Conservation (phyloP, 495 filamentous ascomycete species). For the Trypethelium eluteriae region DNA sequence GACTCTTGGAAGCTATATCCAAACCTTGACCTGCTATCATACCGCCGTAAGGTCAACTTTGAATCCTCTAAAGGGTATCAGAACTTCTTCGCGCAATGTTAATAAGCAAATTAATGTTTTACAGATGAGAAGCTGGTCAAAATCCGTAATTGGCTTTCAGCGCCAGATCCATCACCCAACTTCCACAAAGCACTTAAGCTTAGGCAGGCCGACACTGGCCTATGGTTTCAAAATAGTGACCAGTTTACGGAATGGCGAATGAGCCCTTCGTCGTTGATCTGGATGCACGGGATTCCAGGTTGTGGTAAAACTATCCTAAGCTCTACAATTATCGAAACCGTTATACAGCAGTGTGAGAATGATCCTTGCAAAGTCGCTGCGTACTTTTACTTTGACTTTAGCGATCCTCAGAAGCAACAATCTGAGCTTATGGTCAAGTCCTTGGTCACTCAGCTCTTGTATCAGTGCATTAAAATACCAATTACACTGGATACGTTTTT, state of each 20-base stretch:
- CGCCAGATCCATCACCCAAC: slow-evolving; percentile 12
- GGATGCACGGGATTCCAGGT: slow-evolving; percentile 18
- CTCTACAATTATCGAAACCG: neutral
- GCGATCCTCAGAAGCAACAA: neutral
- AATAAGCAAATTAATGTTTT: neutral
- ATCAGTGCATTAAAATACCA: neutral
- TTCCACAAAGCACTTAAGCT: neutral
- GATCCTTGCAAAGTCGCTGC: neutral
- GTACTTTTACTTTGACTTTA: slow-evolving; percentile 2
- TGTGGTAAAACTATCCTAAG: slow-evolving; percentile 18
- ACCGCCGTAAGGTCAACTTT: slow-evolving; percentile 17
- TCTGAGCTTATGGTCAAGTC: neutral
- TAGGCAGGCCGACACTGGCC: neutral
- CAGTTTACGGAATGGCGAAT: neutral
- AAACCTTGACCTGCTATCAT: slow-evolving; percentile 26
- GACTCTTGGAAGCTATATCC: slow-evolving; percentile 23
- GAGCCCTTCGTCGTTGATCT: slow-evolving; percentile 6
- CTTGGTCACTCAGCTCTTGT: neutral
- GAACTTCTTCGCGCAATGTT: too few species aligned
- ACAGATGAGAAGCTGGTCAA: slow-evolving; percentile 12
- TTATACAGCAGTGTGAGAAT: neutral
- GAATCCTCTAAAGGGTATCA: slow-evolving; percentile 11
- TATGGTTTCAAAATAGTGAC: neutral
- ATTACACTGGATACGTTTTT: slow-evolving; percentile 13
- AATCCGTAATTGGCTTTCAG: slow-evolving; percentile 16